Evolutionary conservation across 805 yeast genomes (phyloP).

Genomic region (Torulaspora quercuum): DNA sequence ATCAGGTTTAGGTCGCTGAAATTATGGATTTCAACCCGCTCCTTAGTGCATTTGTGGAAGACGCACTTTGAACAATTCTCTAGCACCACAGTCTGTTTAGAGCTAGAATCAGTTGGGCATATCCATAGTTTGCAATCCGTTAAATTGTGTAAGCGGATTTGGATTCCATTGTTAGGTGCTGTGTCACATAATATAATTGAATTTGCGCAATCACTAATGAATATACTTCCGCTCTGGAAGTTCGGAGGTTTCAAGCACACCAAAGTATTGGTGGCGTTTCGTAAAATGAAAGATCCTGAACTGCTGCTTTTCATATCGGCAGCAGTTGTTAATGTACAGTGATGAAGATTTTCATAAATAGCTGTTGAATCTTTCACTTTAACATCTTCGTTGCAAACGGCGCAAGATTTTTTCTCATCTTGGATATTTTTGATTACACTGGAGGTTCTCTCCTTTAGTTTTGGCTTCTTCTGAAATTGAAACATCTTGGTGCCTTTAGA

Average conservation of each 20-base stretch:
- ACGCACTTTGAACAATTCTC: slow-evolving; percentile 26
- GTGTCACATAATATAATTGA: slow-evolving; percentile 16
- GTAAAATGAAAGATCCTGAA: slow-evolving; percentile 23
- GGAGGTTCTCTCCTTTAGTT: neutral
- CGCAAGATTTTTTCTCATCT: no score
- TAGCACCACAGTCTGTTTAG: slow-evolving; percentile 25
- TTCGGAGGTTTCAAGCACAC: slow-evolving; percentile 19
- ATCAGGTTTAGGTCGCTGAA: slow-evolving; percentile 20
- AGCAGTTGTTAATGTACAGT: slow-evolving; percentile 13
- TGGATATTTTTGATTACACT: neutral
- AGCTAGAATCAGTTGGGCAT: slow-evolving; percentile 2
- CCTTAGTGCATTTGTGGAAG: slow-evolving; percentile 20
- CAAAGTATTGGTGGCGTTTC: slow-evolving; percentile 14
- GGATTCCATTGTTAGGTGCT: slow-evolving; percentile 20
- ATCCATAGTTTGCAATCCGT: slow-evolving; percentile 24
- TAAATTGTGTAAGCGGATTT: slow-evolving; percentile 28
- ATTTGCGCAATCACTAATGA: slow-evolving; percentile 21
- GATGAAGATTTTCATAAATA: slow-evolving; percentile 16
- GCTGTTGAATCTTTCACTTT: slow-evolving; percentile 6
- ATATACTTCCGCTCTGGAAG: slow-evolving; percentile 28
- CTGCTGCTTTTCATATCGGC: neutral
- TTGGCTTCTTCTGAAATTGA: slow-evolving; percentile 9
- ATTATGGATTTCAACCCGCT: slow-evolving; percentile 22
- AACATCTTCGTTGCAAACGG: no score
- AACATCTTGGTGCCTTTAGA: slow-evolving; percentile 2